These are phyloP conservation scores for Lentinula raphanica DNA, from an alignment of 768 basidiomycete species.

Conservation along the genomic window DNA sequence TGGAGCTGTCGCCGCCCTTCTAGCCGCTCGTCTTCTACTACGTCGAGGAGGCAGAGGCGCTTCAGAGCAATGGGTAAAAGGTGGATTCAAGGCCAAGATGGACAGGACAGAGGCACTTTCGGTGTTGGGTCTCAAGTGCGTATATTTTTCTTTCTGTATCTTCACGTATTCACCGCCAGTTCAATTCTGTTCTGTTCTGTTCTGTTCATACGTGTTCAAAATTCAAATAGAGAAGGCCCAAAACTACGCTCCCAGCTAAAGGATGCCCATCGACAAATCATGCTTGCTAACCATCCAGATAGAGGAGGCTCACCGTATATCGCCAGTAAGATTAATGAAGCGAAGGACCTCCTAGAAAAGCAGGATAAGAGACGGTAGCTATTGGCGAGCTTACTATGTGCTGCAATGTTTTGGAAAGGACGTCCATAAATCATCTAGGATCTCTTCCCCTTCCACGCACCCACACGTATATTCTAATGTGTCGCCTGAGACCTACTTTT, in stretches of 20 bases:
- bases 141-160: slow-evolving; percentile 18
- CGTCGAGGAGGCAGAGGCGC: slow-evolving; percentile 57
- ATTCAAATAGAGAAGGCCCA: slow-evolving; percentile 64
- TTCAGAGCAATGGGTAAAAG: slow-evolving; percentile 86
- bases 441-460: too few species aligned
- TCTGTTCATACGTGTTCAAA: neutral
- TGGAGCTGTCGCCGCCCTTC: slow-evolving; percentile 69
- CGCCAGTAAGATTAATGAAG: slow-evolving; percentile 98
- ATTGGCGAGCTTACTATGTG: too few species aligned
- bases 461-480: too few species aligned
- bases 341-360: slow-evolving; percentile 87
- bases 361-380: slow-evolving; percentile 44
- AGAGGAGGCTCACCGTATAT: slow-evolving; percentile 97
- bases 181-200: too few species aligned
- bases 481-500: too few species aligned
- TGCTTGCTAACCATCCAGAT: slow-evolving; percentile 99
- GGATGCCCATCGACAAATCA: slow-evolving; percentile 94
- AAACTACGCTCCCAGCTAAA: slow-evolving; percentile 71
- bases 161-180: too few species aligned
- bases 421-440: too few species aligned
- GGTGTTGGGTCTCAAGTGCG: slow-evolving; percentile 89
- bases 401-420: too few species aligned
- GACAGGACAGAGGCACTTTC: slow-evolving; percentile 89
- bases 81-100: slow-evolving; percentile 96
- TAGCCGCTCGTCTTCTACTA: slow-evolving; percentile 68